These are phyloP conservation scores for Avena atlantica DNA, from an alignment of 176 grass and related monocot species.

Conservation along the genomic window DNA sequence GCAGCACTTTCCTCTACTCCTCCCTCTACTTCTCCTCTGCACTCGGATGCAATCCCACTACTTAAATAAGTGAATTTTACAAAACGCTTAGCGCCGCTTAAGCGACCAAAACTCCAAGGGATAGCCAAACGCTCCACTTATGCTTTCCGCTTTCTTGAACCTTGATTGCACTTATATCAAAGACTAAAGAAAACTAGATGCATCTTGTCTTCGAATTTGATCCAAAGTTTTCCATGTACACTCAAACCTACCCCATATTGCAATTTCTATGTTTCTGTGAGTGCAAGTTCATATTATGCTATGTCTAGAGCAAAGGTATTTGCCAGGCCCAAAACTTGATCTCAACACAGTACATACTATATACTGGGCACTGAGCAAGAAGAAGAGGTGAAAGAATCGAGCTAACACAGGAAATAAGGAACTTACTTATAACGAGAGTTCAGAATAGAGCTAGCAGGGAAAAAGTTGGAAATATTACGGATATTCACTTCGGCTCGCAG, in stretches of 20 bases:
- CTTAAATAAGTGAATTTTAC: no score
- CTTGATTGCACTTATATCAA: not conserved
- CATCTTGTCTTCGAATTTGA: not conserved
- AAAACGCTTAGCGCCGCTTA: no score
- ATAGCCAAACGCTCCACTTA: no score
- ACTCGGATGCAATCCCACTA: no score
- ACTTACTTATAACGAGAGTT: not conserved
- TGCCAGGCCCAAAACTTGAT: not conserved
- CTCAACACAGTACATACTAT: not conserved
- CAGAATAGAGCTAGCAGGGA: not conserved
- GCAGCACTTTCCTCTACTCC: no score
- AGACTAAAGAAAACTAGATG: conserved; percentile 3
- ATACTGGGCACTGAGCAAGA: conserved; percentile 2
- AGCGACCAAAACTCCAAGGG: no score
- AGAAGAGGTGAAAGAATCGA: conserved; percentile 1
- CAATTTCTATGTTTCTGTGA: not conserved
- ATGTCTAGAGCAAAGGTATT: not conserved
- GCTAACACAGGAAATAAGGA: conserved; percentile 24
- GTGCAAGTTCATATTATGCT: not conserved
- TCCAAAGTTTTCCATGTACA: conserved; percentile 12
- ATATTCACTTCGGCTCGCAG: conserved; percentile 4
- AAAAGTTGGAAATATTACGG: not conserved
- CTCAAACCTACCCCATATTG: not conserved
- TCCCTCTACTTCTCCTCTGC: no score
- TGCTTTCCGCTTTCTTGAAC: no score